These are phyloP conservation scores for Paramecium biaurelia DNA, from an alignment of 73 alveolate species.

Conservation along the genomic window DNA sequence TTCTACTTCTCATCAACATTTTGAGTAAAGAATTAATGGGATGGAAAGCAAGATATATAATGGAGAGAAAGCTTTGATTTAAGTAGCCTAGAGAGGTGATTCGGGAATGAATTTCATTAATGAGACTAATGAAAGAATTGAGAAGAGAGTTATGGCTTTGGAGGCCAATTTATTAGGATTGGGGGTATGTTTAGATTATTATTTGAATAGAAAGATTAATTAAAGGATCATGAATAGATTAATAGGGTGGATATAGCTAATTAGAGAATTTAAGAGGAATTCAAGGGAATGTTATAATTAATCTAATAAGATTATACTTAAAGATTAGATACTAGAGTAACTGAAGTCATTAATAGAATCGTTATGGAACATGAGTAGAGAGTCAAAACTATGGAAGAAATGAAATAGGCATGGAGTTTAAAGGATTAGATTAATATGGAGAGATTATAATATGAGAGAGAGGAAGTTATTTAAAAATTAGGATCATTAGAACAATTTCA, in stretches of 20 bases:
- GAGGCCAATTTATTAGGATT: background rate
- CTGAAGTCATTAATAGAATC: conserved; percentile 34
- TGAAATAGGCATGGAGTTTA: background rate
- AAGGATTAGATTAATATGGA: conserved; percentile 49
- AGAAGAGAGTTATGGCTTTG: conserved; percentile 9
- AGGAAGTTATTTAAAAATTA: conserved; percentile 22
- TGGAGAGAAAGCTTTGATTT: conserved; percentile 47
- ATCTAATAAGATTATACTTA: conserved; percentile 37
- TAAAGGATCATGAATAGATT: conserved; percentile 40
- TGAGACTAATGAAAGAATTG: conserved; percentile 49
- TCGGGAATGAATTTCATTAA: conserved; percentile 26
- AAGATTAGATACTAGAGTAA: conserved; percentile 39
- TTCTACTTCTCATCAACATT: background rate
- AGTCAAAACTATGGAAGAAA: conserved; percentile 38
- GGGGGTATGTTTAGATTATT: background rate
- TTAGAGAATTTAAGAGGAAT: conserved; percentile 34
- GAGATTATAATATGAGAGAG: conserved; percentile 27
- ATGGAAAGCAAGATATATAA: conserved; percentile 47
- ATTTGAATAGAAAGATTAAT: conserved; percentile 27
- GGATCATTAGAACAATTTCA: conserved; percentile 2
- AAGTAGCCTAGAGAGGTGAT: conserved; percentile 55
- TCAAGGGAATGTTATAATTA: conserved; percentile 7
- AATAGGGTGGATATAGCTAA: background rate
- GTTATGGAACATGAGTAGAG: conserved; percentile 52
- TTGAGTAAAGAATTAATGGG: conserved; percentile 2